Conservation (phyloP, 2,329 filamentous ascomycete genomes). For the Diaporthe helianthi region DNA sequence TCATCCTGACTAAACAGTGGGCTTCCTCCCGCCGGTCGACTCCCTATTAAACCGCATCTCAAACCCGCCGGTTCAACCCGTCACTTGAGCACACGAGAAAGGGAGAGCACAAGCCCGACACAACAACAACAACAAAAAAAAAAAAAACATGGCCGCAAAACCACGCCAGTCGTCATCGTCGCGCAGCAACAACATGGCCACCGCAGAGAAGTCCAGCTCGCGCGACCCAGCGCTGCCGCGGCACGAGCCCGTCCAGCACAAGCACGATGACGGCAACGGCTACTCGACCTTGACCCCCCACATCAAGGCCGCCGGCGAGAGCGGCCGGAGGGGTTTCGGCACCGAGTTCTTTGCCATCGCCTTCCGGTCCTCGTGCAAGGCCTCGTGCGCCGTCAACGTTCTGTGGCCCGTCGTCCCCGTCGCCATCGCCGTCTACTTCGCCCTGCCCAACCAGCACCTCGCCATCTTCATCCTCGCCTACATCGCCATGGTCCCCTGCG, state of each 20-base stretch:
- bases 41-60: not conserved
- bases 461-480: slow-evolving; percentile 75
- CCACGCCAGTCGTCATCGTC: slow-evolving; percentile 14
- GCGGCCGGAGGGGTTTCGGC: slow-evolving; percentile 69
- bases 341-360: slow-evolving; percentile 68
- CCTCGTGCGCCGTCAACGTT: slow-evolving; percentile 71
- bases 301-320: slow-evolving; percentile 63
- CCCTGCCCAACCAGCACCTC: slow-evolving; percentile 54
- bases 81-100: not conserved
- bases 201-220: slow-evolving; percentile 35
- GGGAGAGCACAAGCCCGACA: not conserved
- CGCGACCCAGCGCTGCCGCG: slow-evolving; percentile 40
- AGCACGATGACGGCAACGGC: slow-evolving; percentile 34
- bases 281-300: slow-evolving; percentile 37
- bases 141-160: not conserved
- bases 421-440: slow-evolving; percentile 68
- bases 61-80: not conserved
- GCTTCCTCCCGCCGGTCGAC: not conserved
- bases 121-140: no score
- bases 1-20: not conserved
- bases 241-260: slow-evolving; percentile 34
- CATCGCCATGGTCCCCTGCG: slow-evolving; percentile 78
- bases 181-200: slow-evolving; percentile 22
- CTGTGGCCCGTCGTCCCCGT: slow-evolving; percentile 79
- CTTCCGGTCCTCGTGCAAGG: slow-evolving; percentile 67